These are phyloP conservation scores for Rhynchospora pubera DNA, from an alignment of 176 grass and related monocot species.

Conservation along the genomic window DNA sequence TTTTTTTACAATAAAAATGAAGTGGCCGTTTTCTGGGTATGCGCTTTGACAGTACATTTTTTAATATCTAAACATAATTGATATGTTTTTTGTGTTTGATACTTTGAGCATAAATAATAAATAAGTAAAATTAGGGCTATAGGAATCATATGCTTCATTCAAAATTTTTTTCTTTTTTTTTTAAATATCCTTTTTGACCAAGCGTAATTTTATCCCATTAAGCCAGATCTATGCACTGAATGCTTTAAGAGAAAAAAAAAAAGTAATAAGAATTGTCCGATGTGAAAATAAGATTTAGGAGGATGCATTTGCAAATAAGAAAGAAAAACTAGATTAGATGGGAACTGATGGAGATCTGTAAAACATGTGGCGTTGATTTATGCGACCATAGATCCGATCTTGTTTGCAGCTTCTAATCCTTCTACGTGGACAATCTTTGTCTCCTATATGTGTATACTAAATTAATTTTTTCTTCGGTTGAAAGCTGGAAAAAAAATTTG, in stretches of 20 bases:
- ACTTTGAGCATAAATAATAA: not conserved
- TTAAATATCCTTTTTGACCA: not conserved
- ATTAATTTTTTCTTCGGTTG: not conserved
- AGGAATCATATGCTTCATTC: not conserved
- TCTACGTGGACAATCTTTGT: not conserved
- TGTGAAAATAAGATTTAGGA: not conserved
- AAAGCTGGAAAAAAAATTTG: not conserved
- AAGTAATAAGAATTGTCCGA: too few relatives aligned
- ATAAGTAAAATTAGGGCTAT: not conserved
- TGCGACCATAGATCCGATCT: not conserved
- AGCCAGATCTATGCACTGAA: too few relatives aligned
- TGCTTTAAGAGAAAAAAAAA: too few relatives aligned
- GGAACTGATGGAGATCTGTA: not conserved
- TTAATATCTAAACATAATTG: too few relatives aligned
- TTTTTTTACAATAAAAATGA: too few relatives aligned
- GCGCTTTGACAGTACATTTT: not conserved
- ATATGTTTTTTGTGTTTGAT: not conserved
- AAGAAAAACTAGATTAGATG: not conserved
- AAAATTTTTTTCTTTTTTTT: too few relatives aligned
- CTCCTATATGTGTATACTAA: not conserved
- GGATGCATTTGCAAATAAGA: not conserved
- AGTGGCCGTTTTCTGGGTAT: not conserved
- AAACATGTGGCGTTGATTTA: not conserved
- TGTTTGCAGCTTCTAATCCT: not conserved
- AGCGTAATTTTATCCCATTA: not conserved